phyloP scores from a whole-genome alignment of 1,284 basidiomycete species.

The Xerocomus amazonicus region DNA sequence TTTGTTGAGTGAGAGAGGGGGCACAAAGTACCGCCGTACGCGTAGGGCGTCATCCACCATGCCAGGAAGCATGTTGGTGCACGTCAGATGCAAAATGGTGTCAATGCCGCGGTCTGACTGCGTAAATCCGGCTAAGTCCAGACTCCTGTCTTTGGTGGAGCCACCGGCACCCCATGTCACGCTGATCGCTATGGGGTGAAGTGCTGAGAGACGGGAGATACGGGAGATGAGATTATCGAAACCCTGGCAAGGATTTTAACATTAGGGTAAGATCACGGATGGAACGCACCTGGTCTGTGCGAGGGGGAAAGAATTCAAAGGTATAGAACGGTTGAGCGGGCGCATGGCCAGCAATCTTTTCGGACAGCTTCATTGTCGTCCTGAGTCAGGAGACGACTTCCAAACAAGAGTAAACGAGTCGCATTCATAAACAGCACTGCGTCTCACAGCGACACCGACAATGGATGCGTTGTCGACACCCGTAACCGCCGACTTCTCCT shows the following conservation, averaged over 20 bases:
- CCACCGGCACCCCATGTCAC: conserved; percentile 99
- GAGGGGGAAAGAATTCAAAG: conserved; percentile 95
- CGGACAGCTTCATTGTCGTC: conserved; percentile 59
- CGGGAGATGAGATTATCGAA: conserved; percentile 84
- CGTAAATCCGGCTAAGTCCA: conserved; percentile 79
- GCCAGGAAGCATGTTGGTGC: conserved; percentile 93
- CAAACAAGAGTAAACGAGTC: conserved; percentile 30
- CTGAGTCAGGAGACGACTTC: not conserved
- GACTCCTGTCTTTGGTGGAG: conserved; percentile 80
- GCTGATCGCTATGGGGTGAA: conserved; percentile 78
- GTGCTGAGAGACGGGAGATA: conserved; percentile 65
- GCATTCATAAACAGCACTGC: conserved; percentile 1
- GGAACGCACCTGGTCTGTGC: conserved; percentile 70
- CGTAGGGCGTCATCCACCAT: conserved; percentile 82
- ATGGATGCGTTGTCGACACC: conserved; percentile 60
- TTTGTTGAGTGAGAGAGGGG: conserved; percentile 6
- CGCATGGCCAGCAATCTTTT: conserved; percentile 52
- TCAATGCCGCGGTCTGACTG: conserved; percentile 72
- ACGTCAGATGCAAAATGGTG: conserved; percentile 93
- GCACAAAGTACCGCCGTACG: conserved; percentile 41
- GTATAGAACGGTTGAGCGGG: conserved; percentile 69
- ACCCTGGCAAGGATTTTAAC: conserved; percentile 49
- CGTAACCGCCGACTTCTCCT: conserved; percentile 76
- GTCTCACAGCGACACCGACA: not conserved
- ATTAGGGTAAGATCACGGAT: conserved; percentile 6